Evolutionary conservation across 768 basidiomycete genomes (phyloP).

Genomic region (Stropharia rugosoannulata): DNA sequence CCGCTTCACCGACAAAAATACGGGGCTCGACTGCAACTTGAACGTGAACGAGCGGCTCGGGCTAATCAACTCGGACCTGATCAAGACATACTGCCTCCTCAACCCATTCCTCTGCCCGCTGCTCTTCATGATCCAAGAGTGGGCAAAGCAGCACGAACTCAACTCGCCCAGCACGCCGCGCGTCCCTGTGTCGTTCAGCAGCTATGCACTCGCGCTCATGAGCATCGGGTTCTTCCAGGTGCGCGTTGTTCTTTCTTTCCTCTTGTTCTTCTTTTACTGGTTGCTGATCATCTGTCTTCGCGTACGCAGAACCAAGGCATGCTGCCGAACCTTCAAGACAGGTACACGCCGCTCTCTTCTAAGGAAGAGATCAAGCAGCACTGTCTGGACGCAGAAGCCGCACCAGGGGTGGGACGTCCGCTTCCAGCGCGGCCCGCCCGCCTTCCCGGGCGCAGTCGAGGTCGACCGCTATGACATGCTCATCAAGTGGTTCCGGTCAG

Average conservation of each 20-base stretch:
- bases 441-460: not conserved
- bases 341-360: conserved; percentile 14
- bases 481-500: conserved; percentile 43
- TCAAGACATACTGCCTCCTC: conserved; percentile 49
- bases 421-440: conserved; percentile 3
- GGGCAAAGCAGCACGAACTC: conserved; percentile 55
- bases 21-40: conserved; percentile 47
- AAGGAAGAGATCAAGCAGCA: conserved; percentile 9
- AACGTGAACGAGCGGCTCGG: conserved; percentile 67
- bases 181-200: conserved; percentile 47
- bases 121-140: conserved; percentile 50
- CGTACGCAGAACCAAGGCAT: conserved; percentile 37
- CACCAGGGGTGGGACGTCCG: conserved; percentile 29
- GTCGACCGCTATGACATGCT: conserved; percentile 21
- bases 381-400: conserved; percentile 31
- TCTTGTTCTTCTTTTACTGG: too few species aligned
- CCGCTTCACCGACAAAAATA: conserved; percentile 45
- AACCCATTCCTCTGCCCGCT: conserved; percentile 44
- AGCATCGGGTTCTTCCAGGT: too few species aligned
- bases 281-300: too few species aligned
- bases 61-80: conserved; percentile 45
- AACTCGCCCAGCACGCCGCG: conserved; percentile 38
- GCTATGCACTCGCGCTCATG: too few species aligned
- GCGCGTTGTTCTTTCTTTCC: too few species aligned
- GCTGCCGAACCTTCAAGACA: conserved; percentile 53